Base-by-base conservation (phyloP, 1,284 basidiomycete species). In the Fomitopsis pinicola region DNA sequence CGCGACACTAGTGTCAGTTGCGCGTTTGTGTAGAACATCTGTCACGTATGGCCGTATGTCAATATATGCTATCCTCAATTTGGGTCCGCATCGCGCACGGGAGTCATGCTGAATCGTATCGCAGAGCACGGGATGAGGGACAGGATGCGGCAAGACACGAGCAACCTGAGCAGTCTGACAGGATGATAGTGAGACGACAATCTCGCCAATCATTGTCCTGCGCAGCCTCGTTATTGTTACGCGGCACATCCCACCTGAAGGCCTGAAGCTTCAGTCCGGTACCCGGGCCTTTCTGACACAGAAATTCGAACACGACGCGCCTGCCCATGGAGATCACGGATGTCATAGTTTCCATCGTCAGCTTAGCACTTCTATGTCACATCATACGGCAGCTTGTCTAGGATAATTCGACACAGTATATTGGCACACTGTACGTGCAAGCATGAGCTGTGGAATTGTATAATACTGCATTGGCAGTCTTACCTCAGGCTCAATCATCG, bases 41-140 rank as follows among this genome's bases (percentile, higher is more conserved):
- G 22, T 22, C 22, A 22, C 22, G 22, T 22, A 22, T 2, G 2
- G 22, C 22, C 2, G 22, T 22, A 22, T 22, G 22, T 2, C 22
- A 22, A 22, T 22, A 22, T 22, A 22, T 22, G 22, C 22, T 2
- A 22, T 22, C 22, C 22, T 22, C 22, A 22, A 22, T 22, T 22
- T 22, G 22, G 22, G 5, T 50, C 28, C 9, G 48, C 28, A 15
- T 26, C 6, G 3, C 12, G 26, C 5, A 30, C 28, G 3, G 66
- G 63, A 9, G 68, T 65, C 68, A 69, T 69, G 57, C 66, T 69
- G 61, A 67, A 69, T 8, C 68, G 67, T n/a, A 71, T 68, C 14
- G 61, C 46, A 2, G 69, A 61, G 12, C 68, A 65, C 1, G 68
- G 63, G 38, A 71, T 71, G 1, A 65, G 65, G 22, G 64, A 66